phyloP scores from a whole-genome alignment of 2,329 filamentous ascomycete genomes.

The Epichloe baconii region DNA sequence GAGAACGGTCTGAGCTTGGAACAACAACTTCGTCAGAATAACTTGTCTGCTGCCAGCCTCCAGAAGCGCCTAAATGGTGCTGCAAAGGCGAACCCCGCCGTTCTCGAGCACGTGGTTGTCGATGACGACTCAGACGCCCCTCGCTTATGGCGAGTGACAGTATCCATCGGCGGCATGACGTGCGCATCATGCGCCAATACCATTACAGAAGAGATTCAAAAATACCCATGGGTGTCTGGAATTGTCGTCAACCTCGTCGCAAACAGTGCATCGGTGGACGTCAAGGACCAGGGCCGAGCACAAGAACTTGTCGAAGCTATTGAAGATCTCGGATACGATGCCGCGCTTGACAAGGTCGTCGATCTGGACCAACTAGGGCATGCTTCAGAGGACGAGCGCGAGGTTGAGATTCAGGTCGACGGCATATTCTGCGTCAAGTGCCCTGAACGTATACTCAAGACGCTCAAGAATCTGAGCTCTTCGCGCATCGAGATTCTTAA shows the following conservation, averaged over 20 bases:
- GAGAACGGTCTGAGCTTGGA: slow-evolving; percentile 4
- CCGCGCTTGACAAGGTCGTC: slow-evolving; percentile 38
- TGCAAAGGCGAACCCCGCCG: slow-evolving; percentile 4
- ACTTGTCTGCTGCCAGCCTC: slow-evolving; percentile 3
- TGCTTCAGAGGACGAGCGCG: slow-evolving; percentile 27
- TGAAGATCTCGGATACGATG: slow-evolving; percentile 54
- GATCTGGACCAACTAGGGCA: slow-evolving; percentile 29
- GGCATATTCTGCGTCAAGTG: slow-evolving; percentile 68
- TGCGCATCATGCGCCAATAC: slow-evolving; percentile 55
- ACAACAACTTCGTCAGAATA: slow-evolving; percentile 2
- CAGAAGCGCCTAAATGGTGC: slow-evolving; percentile 2
- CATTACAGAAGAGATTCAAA: slow-evolving; percentile 46
- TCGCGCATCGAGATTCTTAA: slow-evolving; percentile 38
- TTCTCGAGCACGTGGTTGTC: slow-evolving; percentile 14
- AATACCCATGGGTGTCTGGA: slow-evolving; percentile 41
- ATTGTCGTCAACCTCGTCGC: slow-evolving; percentile 51
- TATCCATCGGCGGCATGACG: slow-evolving; percentile 62
- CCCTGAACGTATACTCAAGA: slow-evolving; percentile 42
- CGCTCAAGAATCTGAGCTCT: slow-evolving; percentile 38
- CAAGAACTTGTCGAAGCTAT: slow-evolving; percentile 32
- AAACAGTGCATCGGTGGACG: slow-evolving; percentile 52
- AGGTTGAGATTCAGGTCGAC: slow-evolving; percentile 51
- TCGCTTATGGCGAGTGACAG: slow-evolving; percentile 31
- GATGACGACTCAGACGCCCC: slow-evolving; percentile 6
- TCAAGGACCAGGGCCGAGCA: slow-evolving; percentile 22